These are phyloP conservation scores for Fusarium paranaense DNA, from an alignment of 2,329 filamentous ascomycete genomes.

Conservation along the genomic window DNA sequence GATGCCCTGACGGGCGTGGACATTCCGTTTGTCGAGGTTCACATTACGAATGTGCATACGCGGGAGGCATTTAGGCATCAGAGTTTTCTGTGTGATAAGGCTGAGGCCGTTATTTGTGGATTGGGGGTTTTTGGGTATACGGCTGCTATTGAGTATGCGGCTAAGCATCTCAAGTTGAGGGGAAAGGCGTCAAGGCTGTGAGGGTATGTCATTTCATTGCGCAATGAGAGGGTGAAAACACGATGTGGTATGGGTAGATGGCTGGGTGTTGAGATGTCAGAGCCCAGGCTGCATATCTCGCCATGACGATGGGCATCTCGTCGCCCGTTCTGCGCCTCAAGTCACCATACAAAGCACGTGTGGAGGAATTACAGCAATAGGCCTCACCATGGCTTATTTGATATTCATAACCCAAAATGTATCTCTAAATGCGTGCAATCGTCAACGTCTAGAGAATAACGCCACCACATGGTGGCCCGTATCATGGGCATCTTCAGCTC, in stretches of 20 bases:
- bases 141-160: conserved; percentile 68
- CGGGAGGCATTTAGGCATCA: conserved; percentile 76
- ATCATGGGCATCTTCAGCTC: background rate
- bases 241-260: background rate
- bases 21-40: conserved; percentile 83
- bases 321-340: too few species aligned
- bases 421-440: background rate
- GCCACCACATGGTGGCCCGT: background rate
- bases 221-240: background rate
- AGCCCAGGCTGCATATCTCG: background rate
- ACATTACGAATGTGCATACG: conserved; percentile 80
- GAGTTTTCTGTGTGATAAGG: conserved; percentile 82
- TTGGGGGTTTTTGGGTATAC: conserved; percentile 72
- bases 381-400: background rate
- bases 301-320: background rate
- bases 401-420: background rate
- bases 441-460: background rate
- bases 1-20: conserved; percentile 77
- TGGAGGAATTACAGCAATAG: background rate
- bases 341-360: background rate
- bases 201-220: background rate
- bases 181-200: conserved; percentile 25
- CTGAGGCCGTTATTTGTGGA: conserved; percentile 78
- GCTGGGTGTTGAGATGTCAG: background rate
- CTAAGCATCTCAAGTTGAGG: conserved; percentile 58